Conservation (phyloP, 2,329 filamentous ascomycete species). For the Arthrobotrys iridis region DNA sequence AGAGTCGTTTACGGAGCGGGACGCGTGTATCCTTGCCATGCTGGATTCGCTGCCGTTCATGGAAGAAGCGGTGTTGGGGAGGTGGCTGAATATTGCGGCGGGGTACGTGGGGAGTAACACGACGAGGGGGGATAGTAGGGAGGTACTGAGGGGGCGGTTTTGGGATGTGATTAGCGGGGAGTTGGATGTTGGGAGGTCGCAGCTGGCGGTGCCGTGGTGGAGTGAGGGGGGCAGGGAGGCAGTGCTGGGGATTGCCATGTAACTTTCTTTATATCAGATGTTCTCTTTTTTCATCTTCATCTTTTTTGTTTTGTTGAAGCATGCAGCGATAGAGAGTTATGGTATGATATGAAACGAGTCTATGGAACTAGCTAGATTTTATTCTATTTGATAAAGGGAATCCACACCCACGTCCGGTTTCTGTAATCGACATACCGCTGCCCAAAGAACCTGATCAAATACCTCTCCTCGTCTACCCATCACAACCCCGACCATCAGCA, state of each 20-base stretch:
- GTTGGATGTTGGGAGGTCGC: slow-evolving; percentile 85
- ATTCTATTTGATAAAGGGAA: slow-evolving; percentile 75
- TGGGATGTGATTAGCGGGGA: slow-evolving; percentile 84
- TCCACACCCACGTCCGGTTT: slow-evolving; percentile 76
- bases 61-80: slow-evolving; percentile 74
- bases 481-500: slow-evolving; percentile 34
- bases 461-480: slow-evolving; percentile 75
- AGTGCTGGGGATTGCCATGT: slow-evolving; percentile 54
- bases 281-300: slow-evolving; percentile 8
- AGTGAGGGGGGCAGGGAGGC: slow-evolving; percentile 65
- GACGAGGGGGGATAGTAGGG: slow-evolving; percentile 71
- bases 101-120: slow-evolving; percentile 66
- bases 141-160: slow-evolving; percentile 73
- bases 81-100: slow-evolving; percentile 81
- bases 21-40: slow-evolving; percentile 77
- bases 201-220: slow-evolving; percentile 87
- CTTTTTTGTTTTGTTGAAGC: background rate
- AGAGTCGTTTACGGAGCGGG: slow-evolving; percentile 73
- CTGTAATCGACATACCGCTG: slow-evolving; percentile 81
- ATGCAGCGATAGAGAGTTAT: no score
- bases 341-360: background rate
- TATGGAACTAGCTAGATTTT: background rate
- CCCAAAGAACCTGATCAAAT: slow-evolving; percentile 83
- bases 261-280: background rate
- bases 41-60: slow-evolving; percentile 82